Conservation (phyloP, 495 filamentous ascomycete genomes). For the Talaromyces stipitatus region DNA sequence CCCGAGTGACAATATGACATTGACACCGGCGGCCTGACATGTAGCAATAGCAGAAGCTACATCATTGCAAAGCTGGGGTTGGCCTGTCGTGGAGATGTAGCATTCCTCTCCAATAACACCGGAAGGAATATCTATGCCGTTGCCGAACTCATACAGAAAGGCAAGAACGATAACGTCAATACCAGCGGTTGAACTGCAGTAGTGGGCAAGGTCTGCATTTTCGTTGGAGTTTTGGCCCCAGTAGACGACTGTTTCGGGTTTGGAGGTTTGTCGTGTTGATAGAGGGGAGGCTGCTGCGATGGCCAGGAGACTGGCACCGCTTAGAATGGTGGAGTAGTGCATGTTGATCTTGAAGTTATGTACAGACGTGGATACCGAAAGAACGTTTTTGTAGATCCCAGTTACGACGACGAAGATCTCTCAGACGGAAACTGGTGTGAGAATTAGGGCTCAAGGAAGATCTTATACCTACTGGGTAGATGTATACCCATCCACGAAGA, state of each 20-base stretch:
- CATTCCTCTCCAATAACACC: constrained; percentile 18
- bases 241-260: constrained; percentile 32
- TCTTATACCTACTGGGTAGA: background rate
- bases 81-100: constrained; percentile 11
- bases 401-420: background rate
- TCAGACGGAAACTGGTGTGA: background rate
- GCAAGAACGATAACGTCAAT: constrained; percentile 46
- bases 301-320: constrained; percentile 19
- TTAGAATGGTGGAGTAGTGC: constrained; percentile 18
- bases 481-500: background rate
- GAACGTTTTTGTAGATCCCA: background rate
- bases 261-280: constrained; percentile 11
- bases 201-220: constrained; percentile 31
- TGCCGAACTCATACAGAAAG: constrained; percentile 39
- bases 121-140: constrained; percentile 16
- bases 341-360: constrained; percentile 9
- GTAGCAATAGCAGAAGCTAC: constrained; percentile 37
- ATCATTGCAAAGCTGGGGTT: constrained; percentile 23
- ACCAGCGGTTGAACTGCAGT: constrained; percentile 26
- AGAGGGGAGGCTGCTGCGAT: constrained; percentile 15
- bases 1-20: constrained; percentile 42
- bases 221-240: constrained; percentile 37
- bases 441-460: background rate
- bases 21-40: constrained; percentile 43
- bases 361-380: background rate